Evolutionary conservation across 192 early-diverging fungal genomes (phyloP), one percentile per base, ranked within the genome.

Genomic region (Podila verticillata): DNA sequence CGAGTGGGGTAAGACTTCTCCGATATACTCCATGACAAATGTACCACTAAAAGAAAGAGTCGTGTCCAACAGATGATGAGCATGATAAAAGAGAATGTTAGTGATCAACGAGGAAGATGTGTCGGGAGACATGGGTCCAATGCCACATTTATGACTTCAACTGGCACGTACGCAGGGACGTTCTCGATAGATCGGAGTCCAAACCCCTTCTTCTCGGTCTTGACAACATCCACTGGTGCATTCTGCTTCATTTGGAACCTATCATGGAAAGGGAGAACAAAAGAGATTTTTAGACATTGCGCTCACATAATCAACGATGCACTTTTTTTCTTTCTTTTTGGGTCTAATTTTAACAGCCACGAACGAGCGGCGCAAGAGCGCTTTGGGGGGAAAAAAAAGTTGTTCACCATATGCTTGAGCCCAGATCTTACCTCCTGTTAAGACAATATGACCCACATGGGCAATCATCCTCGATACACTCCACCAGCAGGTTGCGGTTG

Each of bases 11-110:
- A 99, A 91, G 0, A 99, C 93, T 79, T 99, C 98, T 32, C 98
- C 98, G 68, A 95, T 91, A 82, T 99, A 99, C 80, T 99, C 98
- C 84, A 98, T 96, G 51, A 99, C 92, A 84, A 99, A 98, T 17
- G 87, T 75, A 57, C 92, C 93, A n/a, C 94, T 94, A 68, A 81
- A 28, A 56, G 36, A 15, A 15, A 82, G 64, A 36, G n/a, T n/a
- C n/a, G n/a, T 84, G 19, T 26, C 30, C 48, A 47, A 4, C 39
- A 17, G 17, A 10, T 2, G 13, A 15, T 44, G 17, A 44, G 39
- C 4, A 44, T 44, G 39, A 44, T 17, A 44, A 34, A 2, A 5
- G 22, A 47, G 29, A 13, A 48, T 26, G n/a, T 28, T n/a, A 61
- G n/a, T 12, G 36, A 48, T 28, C 63, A 22, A 17, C n/a, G 24